Evolutionary conservation across 108 stramenopile species (phyloP).

Genomic region (Nitzschia putrida): DNA sequence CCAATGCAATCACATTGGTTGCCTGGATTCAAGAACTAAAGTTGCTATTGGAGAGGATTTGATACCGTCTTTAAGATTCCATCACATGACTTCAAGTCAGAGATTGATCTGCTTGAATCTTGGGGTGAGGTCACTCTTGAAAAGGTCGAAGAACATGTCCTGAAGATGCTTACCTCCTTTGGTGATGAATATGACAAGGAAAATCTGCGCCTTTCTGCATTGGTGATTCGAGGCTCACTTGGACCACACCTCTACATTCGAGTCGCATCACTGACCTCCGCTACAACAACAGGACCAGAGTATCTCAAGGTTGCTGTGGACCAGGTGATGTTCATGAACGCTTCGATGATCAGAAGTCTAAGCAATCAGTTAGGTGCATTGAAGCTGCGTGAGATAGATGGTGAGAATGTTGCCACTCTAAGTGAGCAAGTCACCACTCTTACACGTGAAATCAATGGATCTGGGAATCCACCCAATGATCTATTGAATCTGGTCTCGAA

Average conservation of each 20-base stretch:
- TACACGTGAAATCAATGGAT: slow-evolving; percentile 1
- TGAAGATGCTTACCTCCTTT: no score
- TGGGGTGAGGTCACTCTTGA: no score
- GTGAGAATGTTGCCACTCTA: neutral
- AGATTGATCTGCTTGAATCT: no score
- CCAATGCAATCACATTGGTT: no score
- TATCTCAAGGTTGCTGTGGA: neutral
- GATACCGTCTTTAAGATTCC: no score
- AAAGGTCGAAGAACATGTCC: no score
- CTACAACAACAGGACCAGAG: neutral
- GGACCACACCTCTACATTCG: neutral
- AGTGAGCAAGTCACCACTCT: neutral
- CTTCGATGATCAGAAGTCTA: neutral
- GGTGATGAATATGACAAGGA: no score
- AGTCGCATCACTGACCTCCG: neutral
- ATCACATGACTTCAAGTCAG: no score
- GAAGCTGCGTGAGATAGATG: neutral
- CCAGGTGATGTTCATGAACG: neutral
- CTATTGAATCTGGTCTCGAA: neutral
- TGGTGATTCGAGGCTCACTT: neutral
- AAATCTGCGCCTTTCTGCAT: neutral
- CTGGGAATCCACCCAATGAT: neutral
- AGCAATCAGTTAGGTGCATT: neutral
- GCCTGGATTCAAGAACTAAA: no score
- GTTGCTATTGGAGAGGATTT: no score